These are phyloP conservation scores for Tetrastigma voinierianum DNA, from an alignment of 164 flowering plant species.

Conservation along the genomic window DNA sequence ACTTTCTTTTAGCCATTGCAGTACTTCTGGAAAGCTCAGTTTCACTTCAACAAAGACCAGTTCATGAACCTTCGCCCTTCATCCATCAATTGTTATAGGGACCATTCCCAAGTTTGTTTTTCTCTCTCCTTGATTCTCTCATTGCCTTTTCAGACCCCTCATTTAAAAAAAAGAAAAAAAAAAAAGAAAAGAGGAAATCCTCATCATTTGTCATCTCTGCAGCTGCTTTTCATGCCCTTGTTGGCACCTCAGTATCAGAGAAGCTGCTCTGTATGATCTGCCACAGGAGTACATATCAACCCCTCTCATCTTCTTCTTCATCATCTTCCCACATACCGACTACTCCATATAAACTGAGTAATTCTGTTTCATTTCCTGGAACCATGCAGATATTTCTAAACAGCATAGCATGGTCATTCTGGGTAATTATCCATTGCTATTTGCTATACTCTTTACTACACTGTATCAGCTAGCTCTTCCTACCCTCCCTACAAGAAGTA, in stretches of 20 bases:
- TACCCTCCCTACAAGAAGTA: too few species aligned
- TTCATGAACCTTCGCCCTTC: too few species aligned
- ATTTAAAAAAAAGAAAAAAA: too few species aligned
- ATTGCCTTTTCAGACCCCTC: neutral
- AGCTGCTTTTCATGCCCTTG: constrained; percentile 79
- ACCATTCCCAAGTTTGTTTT: constrained; percentile 65
- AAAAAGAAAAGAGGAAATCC: too few species aligned
- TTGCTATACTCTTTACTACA: too few species aligned
- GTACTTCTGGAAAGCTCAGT: constrained; percentile 85
- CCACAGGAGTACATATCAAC: constrained; percentile 59
- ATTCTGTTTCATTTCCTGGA: too few species aligned
- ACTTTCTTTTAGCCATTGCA: constrained; percentile 32
- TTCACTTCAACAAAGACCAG: constrained; percentile 84
- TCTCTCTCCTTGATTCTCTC: neutral
- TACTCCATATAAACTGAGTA: too few species aligned
- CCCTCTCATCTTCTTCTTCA: neutral
- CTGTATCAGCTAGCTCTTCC: too few species aligned
- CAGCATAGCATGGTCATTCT: constrained; percentile 75
- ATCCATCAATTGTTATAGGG: too few species aligned
- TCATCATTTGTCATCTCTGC: constrained; percentile 15
- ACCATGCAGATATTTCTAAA: constrained; percentile 62
- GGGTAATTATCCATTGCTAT: constrained; percentile 66
- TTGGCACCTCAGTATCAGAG: constrained; percentile 56
- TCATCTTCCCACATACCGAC: too few species aligned
- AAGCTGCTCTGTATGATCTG: constrained; percentile 69